phyloP scores from a whole-genome alignment of 306 rosid genomes.

The Corylus americana region DNA sequence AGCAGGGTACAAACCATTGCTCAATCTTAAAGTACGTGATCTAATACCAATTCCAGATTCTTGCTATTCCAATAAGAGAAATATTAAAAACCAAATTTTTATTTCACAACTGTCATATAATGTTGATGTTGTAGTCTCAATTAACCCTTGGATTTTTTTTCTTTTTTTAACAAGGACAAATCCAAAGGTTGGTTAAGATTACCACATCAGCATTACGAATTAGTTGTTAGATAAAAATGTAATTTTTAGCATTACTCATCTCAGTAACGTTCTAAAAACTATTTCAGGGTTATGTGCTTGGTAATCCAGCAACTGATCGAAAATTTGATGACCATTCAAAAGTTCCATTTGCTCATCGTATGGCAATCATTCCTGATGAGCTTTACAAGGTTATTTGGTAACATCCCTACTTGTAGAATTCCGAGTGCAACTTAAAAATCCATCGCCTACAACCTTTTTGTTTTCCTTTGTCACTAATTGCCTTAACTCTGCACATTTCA shows the following conservation, averaged over 20 bases:
- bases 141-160: no score
- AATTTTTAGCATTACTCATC: not conserved
- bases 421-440: not conserved
- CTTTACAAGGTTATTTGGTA: constrained; percentile 33
- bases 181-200: no score
- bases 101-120: no score
- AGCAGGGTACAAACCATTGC: constrained; percentile 14
- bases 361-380: constrained; percentile 42
- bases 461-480: not conserved
- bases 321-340: constrained; percentile 13
- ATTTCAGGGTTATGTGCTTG: constrained; percentile 35
- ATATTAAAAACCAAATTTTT: no score
- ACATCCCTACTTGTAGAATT: no score
- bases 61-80: not conserved
- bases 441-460: not conserved
- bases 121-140: no score
- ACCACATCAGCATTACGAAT: no score
- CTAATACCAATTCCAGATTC: not conserved
- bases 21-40: constrained; percentile 28
- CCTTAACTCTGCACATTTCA: not conserved
- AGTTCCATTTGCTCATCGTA: constrained; percentile 26
- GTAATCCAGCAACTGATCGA: constrained; percentile 25
- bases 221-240: no score
- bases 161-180: no score
- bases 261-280: not conserved